Evolutionary conservation across 2,329 filamentous ascomycete species (phyloP).

Genomic region (Penicillium sp.): DNA sequence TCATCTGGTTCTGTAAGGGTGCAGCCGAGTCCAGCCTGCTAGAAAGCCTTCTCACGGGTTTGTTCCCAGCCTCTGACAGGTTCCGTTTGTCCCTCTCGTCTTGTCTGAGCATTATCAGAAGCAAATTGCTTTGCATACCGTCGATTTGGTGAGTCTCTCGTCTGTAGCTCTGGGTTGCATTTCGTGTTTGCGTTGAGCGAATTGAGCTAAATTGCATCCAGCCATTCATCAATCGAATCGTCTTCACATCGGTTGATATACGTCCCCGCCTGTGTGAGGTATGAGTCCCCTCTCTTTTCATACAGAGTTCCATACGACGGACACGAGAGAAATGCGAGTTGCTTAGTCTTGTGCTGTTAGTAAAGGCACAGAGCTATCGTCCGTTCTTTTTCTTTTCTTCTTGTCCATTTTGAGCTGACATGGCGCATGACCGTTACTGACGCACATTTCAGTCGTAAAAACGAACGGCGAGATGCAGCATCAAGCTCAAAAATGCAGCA

Average conservation of each 20-base stretch:
- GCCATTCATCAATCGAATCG: neutral
- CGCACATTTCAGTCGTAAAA: neutral
- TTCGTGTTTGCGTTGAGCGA: neutral
- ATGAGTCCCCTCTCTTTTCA: neutral
- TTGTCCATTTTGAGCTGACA: neutral
- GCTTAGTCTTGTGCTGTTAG: neutral
- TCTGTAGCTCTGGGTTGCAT: neutral
- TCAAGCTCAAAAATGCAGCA: slow-evolving; percentile 26
- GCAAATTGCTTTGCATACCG: neutral
- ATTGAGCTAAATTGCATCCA: neutral
- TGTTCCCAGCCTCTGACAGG: neutral
- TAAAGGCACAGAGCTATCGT: neutral
- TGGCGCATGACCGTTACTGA: neutral
- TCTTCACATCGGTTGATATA: neutral
- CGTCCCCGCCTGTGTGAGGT: neutral
- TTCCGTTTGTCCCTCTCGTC: neutral
- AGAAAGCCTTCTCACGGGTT: too few species aligned
- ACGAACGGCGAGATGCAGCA: slow-evolving; percentile 21
- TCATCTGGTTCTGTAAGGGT: neutral
- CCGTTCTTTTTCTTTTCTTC: slow-evolving; percentile 1
- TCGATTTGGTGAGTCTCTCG: neutral
- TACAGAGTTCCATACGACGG: neutral
- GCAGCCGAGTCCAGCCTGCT: too few species aligned
- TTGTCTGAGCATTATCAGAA: neutral
- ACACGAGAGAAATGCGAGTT: neutral